A percentile compares a stretch with the other conserved stretches of the same genome.
Conservation (phyloP, 1,284 basidiomycete genomes). For the Ganoderma lingzhi region DNA sequence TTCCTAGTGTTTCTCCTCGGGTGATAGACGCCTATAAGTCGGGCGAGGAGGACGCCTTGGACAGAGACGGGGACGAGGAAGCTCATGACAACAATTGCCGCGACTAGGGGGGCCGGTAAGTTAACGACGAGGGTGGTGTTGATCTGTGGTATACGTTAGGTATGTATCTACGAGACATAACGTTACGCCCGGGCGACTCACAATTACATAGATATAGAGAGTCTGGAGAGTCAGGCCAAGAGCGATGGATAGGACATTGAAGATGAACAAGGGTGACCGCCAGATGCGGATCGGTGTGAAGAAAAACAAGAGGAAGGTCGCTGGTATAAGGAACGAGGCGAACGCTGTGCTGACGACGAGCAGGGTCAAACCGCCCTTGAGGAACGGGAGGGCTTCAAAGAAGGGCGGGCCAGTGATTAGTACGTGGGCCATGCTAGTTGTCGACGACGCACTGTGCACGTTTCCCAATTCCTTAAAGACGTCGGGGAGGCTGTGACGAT, state of each 20-base stretch:
- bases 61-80: conserved; percentile 31
- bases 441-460: neutral
- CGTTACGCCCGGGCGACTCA: neutral
- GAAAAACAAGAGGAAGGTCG: conserved; percentile 36
- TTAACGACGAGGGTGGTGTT: neutral
- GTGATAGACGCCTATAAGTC: conserved; percentile 37
- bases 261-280: conserved; percentile 38
- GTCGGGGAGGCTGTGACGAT: too few species aligned
- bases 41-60: conserved; percentile 36
- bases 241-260: conserved; percentile 35
- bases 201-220: conserved; percentile 14
- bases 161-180: too few species aligned
- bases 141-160: neutral
- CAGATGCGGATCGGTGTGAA: conserved; percentile 32
- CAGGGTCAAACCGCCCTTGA: neutral
- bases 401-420: neutral
- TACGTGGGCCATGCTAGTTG: neutral
- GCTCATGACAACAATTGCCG: conserved; percentile 14
- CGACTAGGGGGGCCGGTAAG: neutral
- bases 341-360: conserved; percentile 32
- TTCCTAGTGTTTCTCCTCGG: conserved; percentile 8
- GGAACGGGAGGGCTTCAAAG: neutral
- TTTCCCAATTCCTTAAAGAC: too few species aligned
- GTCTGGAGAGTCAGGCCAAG: conserved; percentile 25
- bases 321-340: conserved; percentile 30